Evolutionary conservation across 495 filamentous ascomycete genomes (phyloP).

Genomic region (Oleoguttula mirabilis): DNA sequence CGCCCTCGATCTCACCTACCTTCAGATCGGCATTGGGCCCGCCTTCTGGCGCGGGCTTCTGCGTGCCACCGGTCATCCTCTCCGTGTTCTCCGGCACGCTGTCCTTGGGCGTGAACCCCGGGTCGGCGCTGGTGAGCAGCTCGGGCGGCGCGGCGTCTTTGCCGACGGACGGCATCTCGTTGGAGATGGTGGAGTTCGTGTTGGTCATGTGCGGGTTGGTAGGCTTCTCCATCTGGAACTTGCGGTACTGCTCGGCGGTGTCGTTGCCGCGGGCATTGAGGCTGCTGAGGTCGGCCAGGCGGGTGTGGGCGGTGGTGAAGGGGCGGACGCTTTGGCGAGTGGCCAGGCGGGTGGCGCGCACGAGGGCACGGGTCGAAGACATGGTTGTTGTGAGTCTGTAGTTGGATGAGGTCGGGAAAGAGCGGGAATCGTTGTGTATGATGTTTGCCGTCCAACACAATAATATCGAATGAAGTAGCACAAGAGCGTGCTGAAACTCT

Average conservation of each 20-base stretch:
- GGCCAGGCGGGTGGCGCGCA: constrained; percentile 6
- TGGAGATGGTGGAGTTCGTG: constrained; percentile 50
- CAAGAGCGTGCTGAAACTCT: too few relatives aligned
- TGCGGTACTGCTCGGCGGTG: constrained; percentile 39
- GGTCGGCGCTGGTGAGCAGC: constrained; percentile 44
- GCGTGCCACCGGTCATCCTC: constrained; percentile 50
- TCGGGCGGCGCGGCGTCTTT: constrained; percentile 48
- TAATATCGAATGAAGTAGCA: too few relatives aligned
- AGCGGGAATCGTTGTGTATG: too few relatives aligned
- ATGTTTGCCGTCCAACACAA: too few relatives aligned
- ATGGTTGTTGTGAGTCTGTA: too few relatives aligned
- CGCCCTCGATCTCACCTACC: constrained; percentile 86
- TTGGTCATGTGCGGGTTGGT: constrained; percentile 53
- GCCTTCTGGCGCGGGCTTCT: constrained; percentile 33
- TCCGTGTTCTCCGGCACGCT: constrained; percentile 43
- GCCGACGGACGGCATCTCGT: constrained; percentile 50
- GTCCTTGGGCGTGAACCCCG: constrained; percentile 46
- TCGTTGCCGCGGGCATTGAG: constrained; percentile 23
- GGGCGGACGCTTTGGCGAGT: constrained; percentile 5
- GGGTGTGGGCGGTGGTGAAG: constrained; percentile 13
- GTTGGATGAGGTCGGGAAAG: too few relatives aligned
- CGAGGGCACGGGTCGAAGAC: constrained; percentile 4
- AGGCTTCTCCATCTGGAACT: constrained; percentile 42
- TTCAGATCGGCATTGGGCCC: constrained; percentile 56
- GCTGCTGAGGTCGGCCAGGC: constrained; percentile 7